Base-by-base conservation (phyloP, 1,284 basidiomycete species). In the Moniliophthora roreri region DNA sequence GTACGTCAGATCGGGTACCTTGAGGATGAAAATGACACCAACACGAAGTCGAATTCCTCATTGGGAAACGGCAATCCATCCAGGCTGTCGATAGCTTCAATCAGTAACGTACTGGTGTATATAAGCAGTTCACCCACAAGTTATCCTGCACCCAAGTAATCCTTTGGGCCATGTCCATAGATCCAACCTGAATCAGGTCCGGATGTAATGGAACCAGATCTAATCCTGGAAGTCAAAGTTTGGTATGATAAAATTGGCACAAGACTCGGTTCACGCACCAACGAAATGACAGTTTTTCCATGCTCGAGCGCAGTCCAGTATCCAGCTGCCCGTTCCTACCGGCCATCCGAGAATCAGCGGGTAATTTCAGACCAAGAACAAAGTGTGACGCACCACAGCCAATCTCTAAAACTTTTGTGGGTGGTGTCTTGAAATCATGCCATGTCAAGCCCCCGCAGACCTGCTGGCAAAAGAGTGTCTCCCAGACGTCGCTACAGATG, bases 11-110 rank as follows among this genome's bases (percentile, higher is more conserved):
- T 42, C 38, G 28, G 13, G 15, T 35, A 42, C 24, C 36, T 18
- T 36, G 36, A 9, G 13, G 24, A 32, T 15, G 16, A n/a, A 28
- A 40, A 6, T 34, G 37, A 16, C 16, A 69, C 82, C 63, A 68
- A 87, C 83, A 88, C 82, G 62, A 80, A 87, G 62, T 89, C 87
- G 62, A 89, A 89, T 62, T 87, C 82, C 36, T 82, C 82, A 57
- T 83, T 75, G 13, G 77, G 76, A 63, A 89, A 89, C 0, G 87
- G 85, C 46, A 89, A 74, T 0, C 74, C 72, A 53, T 87, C 82
- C 32, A 89, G 69, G 63, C 85, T 87, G 60, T 20, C n/a, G n/a
- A n/a, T n/a, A n/a, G n/a, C n/a, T n/a, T n/a, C n/a, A n/a, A n/a
- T n/a, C n/a, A n/a, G n/a, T n/a, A n/a, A n/a, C n/a, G n/a, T n/a